Evolutionary conservation across 2,329 filamentous ascomycete species (phyloP).

Genomic region (Botrytis fragariae): DNA sequence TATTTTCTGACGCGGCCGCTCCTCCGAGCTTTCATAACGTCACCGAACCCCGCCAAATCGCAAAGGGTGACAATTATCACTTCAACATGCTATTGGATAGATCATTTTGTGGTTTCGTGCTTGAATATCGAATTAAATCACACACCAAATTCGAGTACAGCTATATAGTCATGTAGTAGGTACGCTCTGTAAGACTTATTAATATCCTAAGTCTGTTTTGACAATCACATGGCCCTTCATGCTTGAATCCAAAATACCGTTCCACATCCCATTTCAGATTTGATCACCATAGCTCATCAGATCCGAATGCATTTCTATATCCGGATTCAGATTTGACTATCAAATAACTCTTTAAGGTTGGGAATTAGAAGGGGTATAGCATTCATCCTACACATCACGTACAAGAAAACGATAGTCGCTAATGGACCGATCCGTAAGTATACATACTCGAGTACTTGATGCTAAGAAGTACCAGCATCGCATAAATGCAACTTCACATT

Average conservation of each 20-base stretch:
- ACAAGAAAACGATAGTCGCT: not conserved
- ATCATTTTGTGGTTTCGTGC: not conserved
- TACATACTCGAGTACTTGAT: not conserved
- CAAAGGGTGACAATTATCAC: not conserved
- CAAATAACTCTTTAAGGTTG: not conserved
- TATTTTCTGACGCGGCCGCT: slow-evolving; percentile 8
- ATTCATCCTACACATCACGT: not conserved
- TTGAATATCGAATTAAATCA: not conserved
- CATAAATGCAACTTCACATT: not conserved
- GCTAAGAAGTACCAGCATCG: not conserved
- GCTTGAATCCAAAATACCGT: not conserved
- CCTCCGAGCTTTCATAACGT: not conserved
- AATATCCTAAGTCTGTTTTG: not conserved
- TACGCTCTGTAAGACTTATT: not conserved
- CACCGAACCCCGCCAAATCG: not conserved
- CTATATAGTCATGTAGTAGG: not conserved
- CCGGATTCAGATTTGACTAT: not conserved
- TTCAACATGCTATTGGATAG: too few relatives aligned
- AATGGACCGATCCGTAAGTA: not conserved
- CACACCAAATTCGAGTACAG: not conserved
- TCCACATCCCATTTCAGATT: not conserved
- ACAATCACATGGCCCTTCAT: not conserved
- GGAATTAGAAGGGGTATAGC: not conserved
- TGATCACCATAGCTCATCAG: not conserved
- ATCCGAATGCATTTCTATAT: not conserved